Conservation (phyloP, 2,329 filamentous ascomycete species). For the Sporothrix euskadiensis region DNA sequence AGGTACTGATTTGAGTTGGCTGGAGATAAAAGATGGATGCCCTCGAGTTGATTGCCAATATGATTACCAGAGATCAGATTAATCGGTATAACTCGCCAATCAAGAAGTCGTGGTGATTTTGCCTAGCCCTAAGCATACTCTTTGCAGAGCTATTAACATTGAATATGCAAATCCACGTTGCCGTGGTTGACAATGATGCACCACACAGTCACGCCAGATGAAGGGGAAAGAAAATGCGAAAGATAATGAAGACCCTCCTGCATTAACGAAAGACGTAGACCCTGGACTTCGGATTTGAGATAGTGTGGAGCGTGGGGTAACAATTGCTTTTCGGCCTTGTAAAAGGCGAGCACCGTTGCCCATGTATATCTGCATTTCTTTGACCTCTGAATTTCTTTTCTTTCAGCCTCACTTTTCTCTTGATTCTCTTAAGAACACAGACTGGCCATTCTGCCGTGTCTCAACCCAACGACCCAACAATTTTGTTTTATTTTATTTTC, state of each 20-base stretch:
- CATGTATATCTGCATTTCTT: neutral
- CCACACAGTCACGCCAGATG: neutral
- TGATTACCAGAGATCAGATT: too few relatives aligned
- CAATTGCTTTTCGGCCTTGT: too few relatives aligned
- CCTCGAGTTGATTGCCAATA: too few relatives aligned
- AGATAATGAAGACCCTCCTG: neutral
- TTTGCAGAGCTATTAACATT: too few relatives aligned
- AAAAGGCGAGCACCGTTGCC: neutral
- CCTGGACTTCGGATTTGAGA: neutral
- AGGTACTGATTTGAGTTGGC: too few relatives aligned
- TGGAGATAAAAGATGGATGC: too few relatives aligned
- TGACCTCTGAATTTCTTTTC: neutral
- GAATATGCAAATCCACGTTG: neutral
- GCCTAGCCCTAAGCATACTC: too few relatives aligned
- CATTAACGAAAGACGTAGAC: neutral
- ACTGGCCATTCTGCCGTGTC: neutral
- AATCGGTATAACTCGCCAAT: too few relatives aligned
- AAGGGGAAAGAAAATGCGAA: neutral
- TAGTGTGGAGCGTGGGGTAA: neutral
- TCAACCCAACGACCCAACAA: neutral
- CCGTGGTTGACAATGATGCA: neutral
- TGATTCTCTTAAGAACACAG: neutral
- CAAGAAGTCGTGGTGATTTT: too few relatives aligned
- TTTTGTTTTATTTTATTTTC: neutral
- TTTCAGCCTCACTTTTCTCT: neutral